Evolutionary conservation across 2,329 filamentous ascomycete species (phyloP).

Genomic region (Penicillium sp.): DNA sequence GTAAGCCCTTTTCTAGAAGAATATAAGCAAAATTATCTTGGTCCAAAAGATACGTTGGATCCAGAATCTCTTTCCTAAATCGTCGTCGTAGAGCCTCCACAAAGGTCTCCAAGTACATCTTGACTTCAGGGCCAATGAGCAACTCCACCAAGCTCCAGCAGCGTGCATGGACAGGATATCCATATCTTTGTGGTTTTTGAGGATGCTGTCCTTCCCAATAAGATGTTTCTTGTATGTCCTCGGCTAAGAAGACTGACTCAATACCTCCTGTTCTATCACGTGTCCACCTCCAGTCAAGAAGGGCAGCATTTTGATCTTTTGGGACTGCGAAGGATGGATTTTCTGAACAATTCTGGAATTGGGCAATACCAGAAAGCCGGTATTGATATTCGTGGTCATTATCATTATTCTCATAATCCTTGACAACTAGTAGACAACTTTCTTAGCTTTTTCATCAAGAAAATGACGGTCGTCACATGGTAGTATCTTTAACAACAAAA

Average conservation of each 20-base stretch:
- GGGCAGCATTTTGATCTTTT: not conserved
- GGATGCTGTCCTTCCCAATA: not conserved
- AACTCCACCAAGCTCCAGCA: constrained; percentile 3
- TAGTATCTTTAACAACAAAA: not conserved
- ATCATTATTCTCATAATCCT: not conserved
- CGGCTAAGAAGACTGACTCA: not conserved
- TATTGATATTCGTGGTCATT: not conserved
- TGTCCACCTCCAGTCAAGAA: not conserved
- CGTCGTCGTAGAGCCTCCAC: not conserved
- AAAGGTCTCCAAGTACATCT: not conserved
- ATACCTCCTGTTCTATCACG: not conserved
- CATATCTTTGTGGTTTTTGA: not conserved
- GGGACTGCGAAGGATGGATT: not conserved
- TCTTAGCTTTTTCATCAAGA: not conserved
- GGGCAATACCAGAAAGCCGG: not conserved
- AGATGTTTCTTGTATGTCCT: not conserved
- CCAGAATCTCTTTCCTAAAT: not conserved
- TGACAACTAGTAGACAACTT: not conserved
- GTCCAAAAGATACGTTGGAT: not conserved
- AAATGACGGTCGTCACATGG: not conserved
- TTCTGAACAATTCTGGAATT: not conserved
- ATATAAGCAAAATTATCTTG: too few relatives aligned
- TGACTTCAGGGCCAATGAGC: not conserved
- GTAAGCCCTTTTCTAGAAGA: not conserved
- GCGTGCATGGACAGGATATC: constrained; percentile 2